These are phyloP conservation scores for Coccinonectria pachysandricola DNA, from an alignment of 2,329 filamentous ascomycete species.

Conservation along the genomic window DNA sequence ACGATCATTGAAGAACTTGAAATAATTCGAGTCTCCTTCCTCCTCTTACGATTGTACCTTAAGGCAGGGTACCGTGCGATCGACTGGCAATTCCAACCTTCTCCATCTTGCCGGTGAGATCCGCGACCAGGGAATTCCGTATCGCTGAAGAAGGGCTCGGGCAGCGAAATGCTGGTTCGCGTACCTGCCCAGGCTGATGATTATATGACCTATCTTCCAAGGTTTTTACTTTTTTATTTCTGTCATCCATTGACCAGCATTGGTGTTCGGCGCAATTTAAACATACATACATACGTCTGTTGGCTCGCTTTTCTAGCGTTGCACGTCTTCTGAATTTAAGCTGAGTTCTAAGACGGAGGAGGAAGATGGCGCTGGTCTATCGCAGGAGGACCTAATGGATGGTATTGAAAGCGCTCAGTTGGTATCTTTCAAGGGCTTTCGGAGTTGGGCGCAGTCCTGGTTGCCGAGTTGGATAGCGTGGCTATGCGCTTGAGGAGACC, in stretches of 20 bases:
- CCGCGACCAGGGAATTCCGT: constrained; percentile 4
- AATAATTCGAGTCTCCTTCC: background rate
- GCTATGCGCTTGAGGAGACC: too few relatives aligned
- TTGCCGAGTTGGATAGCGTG: too few relatives aligned
- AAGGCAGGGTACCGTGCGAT: background rate
- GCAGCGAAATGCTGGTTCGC: constrained; percentile 6
- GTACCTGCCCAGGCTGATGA: constrained; percentile 12
- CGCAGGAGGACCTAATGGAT: too few relatives aligned
- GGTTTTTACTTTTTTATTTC: too few relatives aligned
- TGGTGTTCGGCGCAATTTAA: constrained; percentile 23
- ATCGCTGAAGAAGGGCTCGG: constrained; percentile 8
- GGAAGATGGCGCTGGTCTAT: too few relatives aligned
- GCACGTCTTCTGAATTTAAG: too few relatives aligned
- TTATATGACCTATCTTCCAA: too few relatives aligned
- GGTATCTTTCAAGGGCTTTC: too few relatives aligned
- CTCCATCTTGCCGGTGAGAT: constrained; percentile 2
- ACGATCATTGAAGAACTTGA: constrained; percentile 1
- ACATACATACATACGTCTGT: constrained; percentile 10
- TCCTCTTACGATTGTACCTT: too few relatives aligned
- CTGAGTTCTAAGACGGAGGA: constrained; percentile 4
- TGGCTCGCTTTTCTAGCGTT: constrained; percentile 5
- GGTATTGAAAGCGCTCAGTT: too few relatives aligned
- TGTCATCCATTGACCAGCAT: constrained; percentile 22
- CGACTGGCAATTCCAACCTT: background rate
- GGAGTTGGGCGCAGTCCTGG: too few relatives aligned